phyloP scores from a whole-genome alignment of 2,329 filamentous ascomycete species.

The Cercospora sp. region DNA sequence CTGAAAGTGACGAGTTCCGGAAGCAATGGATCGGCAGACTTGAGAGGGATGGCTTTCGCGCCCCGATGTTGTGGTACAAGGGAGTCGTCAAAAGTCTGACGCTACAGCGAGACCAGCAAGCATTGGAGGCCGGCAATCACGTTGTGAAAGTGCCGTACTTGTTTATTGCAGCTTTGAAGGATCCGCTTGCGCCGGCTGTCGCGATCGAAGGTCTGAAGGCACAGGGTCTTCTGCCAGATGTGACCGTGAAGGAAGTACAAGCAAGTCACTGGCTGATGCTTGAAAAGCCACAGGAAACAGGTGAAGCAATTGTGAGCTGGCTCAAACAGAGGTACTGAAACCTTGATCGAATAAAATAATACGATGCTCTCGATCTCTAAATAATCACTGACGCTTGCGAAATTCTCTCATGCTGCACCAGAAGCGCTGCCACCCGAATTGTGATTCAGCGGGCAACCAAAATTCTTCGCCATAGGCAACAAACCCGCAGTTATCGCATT shows the following conservation, averaged over 20 bases:
- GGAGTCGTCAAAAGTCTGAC: slow-evolving; percentile 31
- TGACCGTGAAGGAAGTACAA: slow-evolving; percentile 36
- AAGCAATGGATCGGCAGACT: slow-evolving; percentile 38
- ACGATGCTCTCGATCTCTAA: not conserved
- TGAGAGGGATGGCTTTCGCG: slow-evolving; percentile 38
- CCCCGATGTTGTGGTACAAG: slow-evolving; percentile 40
- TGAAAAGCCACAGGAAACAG: slow-evolving; percentile 37
- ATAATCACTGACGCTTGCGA: not conserved
- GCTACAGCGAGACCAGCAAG: slow-evolving; percentile 31
- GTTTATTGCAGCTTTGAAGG: slow-evolving; percentile 38
- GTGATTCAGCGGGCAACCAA: slow-evolving; percentile 23
- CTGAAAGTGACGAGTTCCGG: slow-evolving; percentile 32
- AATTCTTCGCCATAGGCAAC: slow-evolving; percentile 16
- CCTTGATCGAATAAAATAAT: not conserved
- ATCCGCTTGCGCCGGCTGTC: slow-evolving; percentile 25
- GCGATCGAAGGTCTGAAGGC: slow-evolving; percentile 19
- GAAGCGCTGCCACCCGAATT: slow-evolving; percentile 15
- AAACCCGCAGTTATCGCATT: slow-evolving; percentile 13
- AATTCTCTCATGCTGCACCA: slow-evolving; percentile 2
- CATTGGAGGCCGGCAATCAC: slow-evolving; percentile 24
- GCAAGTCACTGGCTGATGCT: slow-evolving; percentile 40
- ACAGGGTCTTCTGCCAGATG: slow-evolving; percentile 25
- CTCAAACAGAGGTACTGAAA: slow-evolving; percentile 5
- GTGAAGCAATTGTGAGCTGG: slow-evolving; percentile 14
- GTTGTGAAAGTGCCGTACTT: slow-evolving; percentile 35